Percentiles rank a stretch among this genome's conserved stretches.
Evolutionary conservation across 345 rosid genomes (phyloP).

Genomic region (Cardiospermum halicacabum): DNA sequence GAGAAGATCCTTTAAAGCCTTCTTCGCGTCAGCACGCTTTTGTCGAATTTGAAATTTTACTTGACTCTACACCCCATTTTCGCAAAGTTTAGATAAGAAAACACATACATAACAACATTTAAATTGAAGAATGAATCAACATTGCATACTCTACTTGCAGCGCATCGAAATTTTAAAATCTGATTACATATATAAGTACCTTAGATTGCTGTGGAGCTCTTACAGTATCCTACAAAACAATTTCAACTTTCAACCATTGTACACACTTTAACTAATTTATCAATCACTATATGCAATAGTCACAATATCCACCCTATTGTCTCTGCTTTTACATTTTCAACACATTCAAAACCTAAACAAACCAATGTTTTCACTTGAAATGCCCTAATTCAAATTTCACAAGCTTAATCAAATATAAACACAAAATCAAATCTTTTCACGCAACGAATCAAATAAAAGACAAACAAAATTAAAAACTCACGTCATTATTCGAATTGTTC

Average conservation of each 20-base stretch:
- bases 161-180: not conserved
- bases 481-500: too few relatives aligned
- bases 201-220: constrained; percentile 37
- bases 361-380: too few relatives aligned
- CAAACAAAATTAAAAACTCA: too few relatives aligned
- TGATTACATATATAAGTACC: constrained; percentile 21
- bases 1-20: constrained; percentile 46
- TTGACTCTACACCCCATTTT: constrained; percentile 30
- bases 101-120: not conserved
- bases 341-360: too few relatives aligned
- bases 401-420: too few relatives aligned
- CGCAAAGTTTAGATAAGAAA: constrained; percentile 15
- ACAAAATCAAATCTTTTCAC: too few relatives aligned
- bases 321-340: too few relatives aligned
- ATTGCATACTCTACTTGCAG: not conserved
- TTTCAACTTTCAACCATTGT: constrained; percentile 2
- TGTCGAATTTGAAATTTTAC: constrained; percentile 42
- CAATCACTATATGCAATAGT: too few relatives aligned
- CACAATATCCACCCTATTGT: too few relatives aligned
- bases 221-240: constrained; percentile 30
- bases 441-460: too few relatives aligned
- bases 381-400: too few relatives aligned
- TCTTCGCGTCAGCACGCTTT: constrained; percentile 52
- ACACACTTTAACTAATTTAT: too few relatives aligned
- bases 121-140: not conserved